Evolutionary conservation across 352 stramenopile genomes (phyloP).

Genomic region (Phytophthora uliginosa): DNA sequence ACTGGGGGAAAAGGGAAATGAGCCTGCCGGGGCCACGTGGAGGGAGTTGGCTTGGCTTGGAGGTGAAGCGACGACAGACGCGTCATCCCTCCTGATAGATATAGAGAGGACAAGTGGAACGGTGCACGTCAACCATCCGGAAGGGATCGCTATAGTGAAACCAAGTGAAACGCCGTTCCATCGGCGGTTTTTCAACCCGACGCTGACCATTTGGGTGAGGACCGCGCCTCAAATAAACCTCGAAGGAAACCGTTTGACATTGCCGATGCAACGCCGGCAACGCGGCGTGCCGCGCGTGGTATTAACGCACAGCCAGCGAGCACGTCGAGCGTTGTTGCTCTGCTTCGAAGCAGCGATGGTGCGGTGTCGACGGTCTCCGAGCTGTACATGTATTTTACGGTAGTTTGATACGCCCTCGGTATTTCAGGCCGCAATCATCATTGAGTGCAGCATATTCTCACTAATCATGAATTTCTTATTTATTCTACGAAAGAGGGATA

Average conservation of each 20-base stretch:
- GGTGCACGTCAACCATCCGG: slow-evolving; percentile 17
- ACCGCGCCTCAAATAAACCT: slow-evolving; percentile 13
- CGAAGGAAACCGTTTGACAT: background rate
- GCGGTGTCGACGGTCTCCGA: background rate
- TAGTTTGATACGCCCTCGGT: too few relatives aligned
- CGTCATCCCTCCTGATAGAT: slow-evolving; percentile 41
- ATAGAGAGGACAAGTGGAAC: background rate
- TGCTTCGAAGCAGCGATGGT: background rate
- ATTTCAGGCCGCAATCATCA: background rate
- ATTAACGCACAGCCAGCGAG: background rate
- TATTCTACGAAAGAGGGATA: too few relatives aligned
- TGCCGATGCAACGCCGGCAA: background rate
- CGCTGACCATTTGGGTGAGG: slow-evolving; percentile 22
- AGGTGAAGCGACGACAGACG: background rate
- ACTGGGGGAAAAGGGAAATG: slow-evolving; percentile 47
- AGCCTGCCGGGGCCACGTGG: slow-evolving; percentile 14
- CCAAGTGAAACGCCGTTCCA: slow-evolving; percentile 18
- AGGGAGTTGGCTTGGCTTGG: background rate
- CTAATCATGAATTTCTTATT: background rate
- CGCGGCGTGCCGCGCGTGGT: background rate
- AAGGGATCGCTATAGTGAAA: slow-evolving; percentile 24
- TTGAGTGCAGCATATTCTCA: background rate
- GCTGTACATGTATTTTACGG: background rate
- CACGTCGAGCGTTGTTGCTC: background rate
- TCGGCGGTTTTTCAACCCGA: slow-evolving; percentile 27